Percentiles rank a stretch among this genome's conserved stretches.
Conservation (phyloP, 768 basidiomycete genomes). For the Obba rivulosa region DNA sequence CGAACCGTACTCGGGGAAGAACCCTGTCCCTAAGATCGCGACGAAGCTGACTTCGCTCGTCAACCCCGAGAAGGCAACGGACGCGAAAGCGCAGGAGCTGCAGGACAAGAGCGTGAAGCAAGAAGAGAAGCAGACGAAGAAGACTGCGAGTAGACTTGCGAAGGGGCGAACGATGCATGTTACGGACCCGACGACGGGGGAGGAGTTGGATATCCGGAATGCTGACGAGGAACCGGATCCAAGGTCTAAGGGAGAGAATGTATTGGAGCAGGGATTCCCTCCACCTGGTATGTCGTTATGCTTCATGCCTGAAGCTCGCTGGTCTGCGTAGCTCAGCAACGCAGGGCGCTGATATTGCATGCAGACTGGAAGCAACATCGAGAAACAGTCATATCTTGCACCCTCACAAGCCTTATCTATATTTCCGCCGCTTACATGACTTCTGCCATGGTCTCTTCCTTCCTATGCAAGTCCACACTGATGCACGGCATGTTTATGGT, state of each 20-base stretch:
- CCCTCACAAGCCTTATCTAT: constrained; percentile 14
- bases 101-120: constrained; percentile 17
- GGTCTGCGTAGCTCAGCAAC: neutral
- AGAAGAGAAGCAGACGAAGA: constrained; percentile 22
- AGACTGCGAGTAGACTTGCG: constrained; percentile 18
- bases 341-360: neutral
- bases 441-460: constrained; percentile 12
- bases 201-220: constrained; percentile 43
- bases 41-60: constrained; percentile 25
- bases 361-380: constrained; percentile 24
- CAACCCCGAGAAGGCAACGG: constrained; percentile 23
- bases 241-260: constrained; percentile 22
- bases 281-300: constrained; percentile 20
- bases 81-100: constrained; percentile 25
- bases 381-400: constrained; percentile 11
- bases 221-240: constrained; percentile 26
- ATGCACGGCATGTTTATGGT: constrained; percentile 11
- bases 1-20: constrained; percentile 29
- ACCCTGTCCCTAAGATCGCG: constrained; percentile 26
- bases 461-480: constrained; percentile 10
- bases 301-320: neutral
- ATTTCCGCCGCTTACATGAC: constrained; percentile 15
- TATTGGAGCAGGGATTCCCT: constrained; percentile 23
- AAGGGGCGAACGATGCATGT: constrained; percentile 30
- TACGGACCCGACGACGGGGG: constrained; percentile 45